Evolutionary conservation across 805 yeast genomes (phyloP).

Genomic region (Zygosaccharomyces kombuchaensis): DNA sequence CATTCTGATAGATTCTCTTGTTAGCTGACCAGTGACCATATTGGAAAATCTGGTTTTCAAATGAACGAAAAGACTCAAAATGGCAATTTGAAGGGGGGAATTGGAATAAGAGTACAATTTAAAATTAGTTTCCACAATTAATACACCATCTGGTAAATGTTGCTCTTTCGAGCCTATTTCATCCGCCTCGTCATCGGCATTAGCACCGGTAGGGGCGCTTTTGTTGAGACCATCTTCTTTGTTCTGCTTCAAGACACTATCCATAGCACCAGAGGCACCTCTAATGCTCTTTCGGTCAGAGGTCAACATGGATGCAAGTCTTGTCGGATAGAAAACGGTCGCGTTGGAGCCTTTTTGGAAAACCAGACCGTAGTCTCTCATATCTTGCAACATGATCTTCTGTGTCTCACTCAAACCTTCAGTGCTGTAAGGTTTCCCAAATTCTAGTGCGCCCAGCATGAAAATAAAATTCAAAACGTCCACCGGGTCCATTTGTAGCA

Average conservation of each 20-base stretch:
- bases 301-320: conserved; percentile 83
- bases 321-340: conserved; percentile 78
- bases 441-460: conserved; percentile 85
- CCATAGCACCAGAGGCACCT: conserved; percentile 71
- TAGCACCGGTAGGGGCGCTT: conserved; percentile 14
- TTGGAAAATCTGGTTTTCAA: conserved; percentile 80
- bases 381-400: conserved; percentile 77
- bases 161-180: conserved; percentile 25
- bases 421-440: conserved; percentile 81
- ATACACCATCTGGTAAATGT: conserved; percentile 50
- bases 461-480: conserved; percentile 92
- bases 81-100: conserved; percentile 92
- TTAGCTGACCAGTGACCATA: conserved; percentile 88
- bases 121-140: conserved; percentile 90
- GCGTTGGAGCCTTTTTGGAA: conserved; percentile 59
- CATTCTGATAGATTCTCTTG: conserved; percentile 83
- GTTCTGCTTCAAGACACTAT: conserved; percentile 49
- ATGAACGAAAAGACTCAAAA: conserved; percentile 82
- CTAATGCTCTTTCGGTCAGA: conserved; percentile 72
- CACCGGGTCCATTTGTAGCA: conserved; percentile 87
- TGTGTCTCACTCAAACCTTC: conserved; percentile 74
- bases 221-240: conserved; percentile 19
- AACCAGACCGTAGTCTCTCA: conserved; percentile 86
- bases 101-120: conserved; percentile 89
- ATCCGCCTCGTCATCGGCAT: conserved; percentile 28